Conservation (phyloP, 306 rosid species). For the Canavalia gladiata region DNA sequence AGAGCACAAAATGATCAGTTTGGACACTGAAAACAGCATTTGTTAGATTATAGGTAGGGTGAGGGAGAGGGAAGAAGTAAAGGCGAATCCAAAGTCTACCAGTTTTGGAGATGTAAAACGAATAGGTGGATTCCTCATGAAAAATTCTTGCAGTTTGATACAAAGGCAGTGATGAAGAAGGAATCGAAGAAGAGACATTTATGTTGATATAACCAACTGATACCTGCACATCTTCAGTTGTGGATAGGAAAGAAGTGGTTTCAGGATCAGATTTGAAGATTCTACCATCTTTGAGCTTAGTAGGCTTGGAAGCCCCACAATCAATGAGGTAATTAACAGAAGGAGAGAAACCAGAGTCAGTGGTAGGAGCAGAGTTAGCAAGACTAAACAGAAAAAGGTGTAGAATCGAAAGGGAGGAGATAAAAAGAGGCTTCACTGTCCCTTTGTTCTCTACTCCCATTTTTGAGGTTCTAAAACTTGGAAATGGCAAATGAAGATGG, state of each 20-base stretch:
- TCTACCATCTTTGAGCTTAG: conserved; percentile 67
- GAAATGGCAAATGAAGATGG: neutral
- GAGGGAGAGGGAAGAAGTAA: conserved; percentile 72
- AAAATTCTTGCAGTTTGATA: conserved; percentile 70
- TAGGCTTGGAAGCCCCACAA: conserved; percentile 66
- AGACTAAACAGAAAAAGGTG: conserved; percentile 34
- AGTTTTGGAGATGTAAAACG: conserved; percentile 64
- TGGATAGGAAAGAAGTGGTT: conserved; percentile 65
- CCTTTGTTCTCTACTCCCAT: conserved; percentile 54
- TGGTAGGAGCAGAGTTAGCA: conserved; percentile 28
- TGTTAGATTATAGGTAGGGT: conserved; percentile 62
- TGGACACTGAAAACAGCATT: conserved; percentile 67
- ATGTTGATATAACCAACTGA: conserved; percentile 55
- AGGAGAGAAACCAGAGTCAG: conserved; percentile 52
- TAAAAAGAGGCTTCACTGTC: conserved; percentile 39
- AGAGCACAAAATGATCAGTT: conserved; percentile 61
- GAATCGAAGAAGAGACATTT: conserved; percentile 44
- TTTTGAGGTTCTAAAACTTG: conserved; percentile 12
- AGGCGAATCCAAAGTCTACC: conserved; percentile 85
- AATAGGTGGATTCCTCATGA: conserved; percentile 59
- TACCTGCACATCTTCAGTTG: conserved; percentile 61
- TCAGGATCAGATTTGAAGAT: conserved; percentile 80
- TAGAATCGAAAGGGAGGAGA: conserved; percentile 40
- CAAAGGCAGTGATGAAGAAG: conserved; percentile 60
- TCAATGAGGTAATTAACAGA: conserved; percentile 72